Conservation (phyloP, 805 yeast genomes). For the Lachancea sp. region DNA sequence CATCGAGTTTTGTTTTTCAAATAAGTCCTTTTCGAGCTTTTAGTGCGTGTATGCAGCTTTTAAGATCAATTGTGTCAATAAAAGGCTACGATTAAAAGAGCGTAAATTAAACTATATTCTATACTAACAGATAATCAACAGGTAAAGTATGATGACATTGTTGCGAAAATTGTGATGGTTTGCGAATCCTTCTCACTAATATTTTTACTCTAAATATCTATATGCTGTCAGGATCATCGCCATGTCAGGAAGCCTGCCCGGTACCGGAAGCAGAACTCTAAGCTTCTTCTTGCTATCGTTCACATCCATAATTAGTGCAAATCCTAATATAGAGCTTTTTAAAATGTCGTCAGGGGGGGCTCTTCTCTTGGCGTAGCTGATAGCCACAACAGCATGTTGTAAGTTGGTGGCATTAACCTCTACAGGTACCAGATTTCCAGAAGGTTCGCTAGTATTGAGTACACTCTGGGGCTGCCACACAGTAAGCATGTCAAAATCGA, state of each 20-base stretch:
- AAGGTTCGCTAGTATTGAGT: constrained; percentile 22
- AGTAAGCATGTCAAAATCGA: constrained; percentile 52
- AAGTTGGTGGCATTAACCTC: constrained; percentile 49
- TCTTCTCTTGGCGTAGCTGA: constrained; percentile 44
- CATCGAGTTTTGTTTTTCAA: too few species aligned
- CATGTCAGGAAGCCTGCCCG: constrained; percentile 74
- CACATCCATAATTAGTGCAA: constrained; percentile 58
- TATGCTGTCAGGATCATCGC: constrained; percentile 69
- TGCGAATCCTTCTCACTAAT: too few species aligned
- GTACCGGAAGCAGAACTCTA: constrained; percentile 77
- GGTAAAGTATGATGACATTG: too few species aligned
- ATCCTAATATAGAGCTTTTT: constrained; percentile 66
- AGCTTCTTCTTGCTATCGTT: constrained; percentile 69
- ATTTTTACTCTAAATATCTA: constrained; percentile 82
- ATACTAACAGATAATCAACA: too few species aligned
- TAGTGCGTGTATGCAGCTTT: too few species aligned
- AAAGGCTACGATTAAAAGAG: too few species aligned
- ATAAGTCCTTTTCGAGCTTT: too few species aligned
- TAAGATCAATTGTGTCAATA: too few species aligned
- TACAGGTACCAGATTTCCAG: constrained; percentile 30
- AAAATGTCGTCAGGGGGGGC: constrained; percentile 44
- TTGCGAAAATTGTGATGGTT: too few species aligned
- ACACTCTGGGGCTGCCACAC: constrained; percentile 51
- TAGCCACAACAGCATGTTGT: constrained; percentile 72
- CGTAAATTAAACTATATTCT: too few species aligned